Evolutionary conservation across 2,329 filamentous ascomycete genomes (phyloP).

Genomic region (Helotiales sp.): DNA sequence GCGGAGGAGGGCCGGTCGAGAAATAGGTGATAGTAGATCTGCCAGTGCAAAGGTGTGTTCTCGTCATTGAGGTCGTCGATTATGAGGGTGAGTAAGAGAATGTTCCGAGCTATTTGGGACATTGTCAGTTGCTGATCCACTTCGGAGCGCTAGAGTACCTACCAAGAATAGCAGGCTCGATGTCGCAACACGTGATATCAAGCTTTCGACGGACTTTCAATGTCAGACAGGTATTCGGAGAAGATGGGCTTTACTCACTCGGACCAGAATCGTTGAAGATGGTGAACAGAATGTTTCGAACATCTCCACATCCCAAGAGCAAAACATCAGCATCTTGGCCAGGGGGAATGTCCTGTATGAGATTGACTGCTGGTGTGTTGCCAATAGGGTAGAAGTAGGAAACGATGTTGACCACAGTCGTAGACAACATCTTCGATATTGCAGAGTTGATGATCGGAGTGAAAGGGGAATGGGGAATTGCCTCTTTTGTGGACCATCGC

Average conservation of each 20-base stretch:
- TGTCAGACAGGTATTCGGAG: too few relatives aligned
- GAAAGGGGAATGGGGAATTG: too few relatives aligned
- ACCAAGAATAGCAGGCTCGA: background rate
- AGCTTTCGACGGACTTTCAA: background rate
- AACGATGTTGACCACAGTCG: too few relatives aligned
- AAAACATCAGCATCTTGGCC: background rate
- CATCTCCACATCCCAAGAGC: background rate
- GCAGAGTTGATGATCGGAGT: too few relatives aligned
- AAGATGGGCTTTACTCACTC: background rate
- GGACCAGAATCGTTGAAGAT: background rate
- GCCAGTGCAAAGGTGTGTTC: background rate
- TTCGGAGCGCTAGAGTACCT: background rate
- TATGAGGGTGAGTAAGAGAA: background rate
- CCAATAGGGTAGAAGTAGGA: slow-evolving; percentile 1
- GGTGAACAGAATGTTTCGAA: slow-evolving; percentile 4
- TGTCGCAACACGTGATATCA: slow-evolving; percentile 1
- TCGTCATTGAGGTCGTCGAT: background rate
- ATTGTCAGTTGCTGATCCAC: background rate
- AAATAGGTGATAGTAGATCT: slow-evolving; percentile 1
- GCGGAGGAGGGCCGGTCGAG: background rate
- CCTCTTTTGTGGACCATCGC: too few relatives aligned
- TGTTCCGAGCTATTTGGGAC: background rate
- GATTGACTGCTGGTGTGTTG: background rate
- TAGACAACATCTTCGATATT: too few relatives aligned
- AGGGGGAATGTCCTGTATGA: background rate